Evolutionary conservation across 306 rosid species (phyloP).

Genomic region (Cucumis hystrix): DNA sequence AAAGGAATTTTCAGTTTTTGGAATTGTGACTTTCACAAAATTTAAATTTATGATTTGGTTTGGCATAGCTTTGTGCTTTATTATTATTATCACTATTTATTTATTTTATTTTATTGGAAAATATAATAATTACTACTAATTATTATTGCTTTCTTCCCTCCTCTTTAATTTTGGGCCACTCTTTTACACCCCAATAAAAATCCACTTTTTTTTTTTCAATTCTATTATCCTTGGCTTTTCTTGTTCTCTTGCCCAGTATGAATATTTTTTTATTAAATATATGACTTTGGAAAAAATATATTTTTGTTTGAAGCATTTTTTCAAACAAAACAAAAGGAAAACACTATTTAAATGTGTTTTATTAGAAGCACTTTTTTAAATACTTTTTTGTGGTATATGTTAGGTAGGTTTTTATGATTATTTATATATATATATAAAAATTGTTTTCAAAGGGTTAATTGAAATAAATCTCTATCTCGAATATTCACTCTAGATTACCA

Average conservation of each 20-base stretch:
- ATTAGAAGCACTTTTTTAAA: neutral
- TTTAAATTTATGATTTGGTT: neutral
- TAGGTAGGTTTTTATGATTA: neutral
- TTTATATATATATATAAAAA: neutral
- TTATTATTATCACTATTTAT: neutral
- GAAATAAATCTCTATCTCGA: neutral
- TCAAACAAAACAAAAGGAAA: neutral
- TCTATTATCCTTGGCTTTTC: neutral
- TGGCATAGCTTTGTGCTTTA: neutral
- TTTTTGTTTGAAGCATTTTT: neutral
- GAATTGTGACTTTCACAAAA: neutral
- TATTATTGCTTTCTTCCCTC: neutral
- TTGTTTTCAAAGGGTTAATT: neutral
- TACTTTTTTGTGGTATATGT: neutral
- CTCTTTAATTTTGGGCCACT: neutral
- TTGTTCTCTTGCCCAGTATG: neutral
- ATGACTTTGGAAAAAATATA: neutral
- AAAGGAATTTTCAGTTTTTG: neutral
- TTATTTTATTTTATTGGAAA: no score
- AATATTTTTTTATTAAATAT: neutral
- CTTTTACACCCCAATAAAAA: neutral
- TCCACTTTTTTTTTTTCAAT: neutral
- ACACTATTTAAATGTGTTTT: neutral
- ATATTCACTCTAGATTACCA: neutral
- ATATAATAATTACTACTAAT: neutral